Evolutionary conservation across 352 stramenopile species (phyloP).

Genomic region (Globisporangium cylindrosporum): DNA sequence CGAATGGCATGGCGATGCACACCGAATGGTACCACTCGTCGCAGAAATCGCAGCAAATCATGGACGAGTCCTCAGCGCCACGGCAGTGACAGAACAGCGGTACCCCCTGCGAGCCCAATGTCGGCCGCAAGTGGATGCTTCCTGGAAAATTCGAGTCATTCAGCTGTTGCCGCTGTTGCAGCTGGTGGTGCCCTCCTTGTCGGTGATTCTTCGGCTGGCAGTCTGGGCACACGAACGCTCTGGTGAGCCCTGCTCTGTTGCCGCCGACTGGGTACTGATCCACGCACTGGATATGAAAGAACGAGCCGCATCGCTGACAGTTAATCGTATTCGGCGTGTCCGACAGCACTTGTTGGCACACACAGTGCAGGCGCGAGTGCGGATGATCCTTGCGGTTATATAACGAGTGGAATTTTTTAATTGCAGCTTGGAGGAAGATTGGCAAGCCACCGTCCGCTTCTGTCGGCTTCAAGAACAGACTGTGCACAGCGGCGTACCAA

Average conservation of each 20-base stretch:
- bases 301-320: conserved; percentile 44
- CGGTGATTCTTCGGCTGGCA: conserved; percentile 17
- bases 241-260: background rate
- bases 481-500: conserved; percentile 50
- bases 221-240: conserved; percentile 23
- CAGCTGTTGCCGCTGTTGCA: conserved; percentile 1
- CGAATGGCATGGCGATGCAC: conserved; percentile 61
- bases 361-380: conserved; percentile 47
- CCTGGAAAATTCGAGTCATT: conserved; percentile 3
- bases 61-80: conserved; percentile 54
- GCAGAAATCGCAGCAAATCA: conserved; percentile 88
- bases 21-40: conserved; percentile 83
- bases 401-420: conserved; percentile 30
- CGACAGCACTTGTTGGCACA: conserved; percentile 68
- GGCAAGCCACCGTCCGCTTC: conserved; percentile 30
- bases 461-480: conserved; percentile 54
- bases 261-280: conserved; percentile 7
- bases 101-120: conserved; percentile 20
- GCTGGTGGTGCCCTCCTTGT: conserved; percentile 1
- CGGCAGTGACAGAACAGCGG: conserved; percentile 75
- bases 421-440: conserved; percentile 44
- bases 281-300: conserved; percentile 68
- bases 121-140: conserved; percentile 16
- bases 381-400: conserved; percentile 15
- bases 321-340: conserved; percentile 45